Evolutionary conservation across 1,284 basidiomycete genomes (phyloP).

Genomic region (Schizopora paradoxa): DNA sequence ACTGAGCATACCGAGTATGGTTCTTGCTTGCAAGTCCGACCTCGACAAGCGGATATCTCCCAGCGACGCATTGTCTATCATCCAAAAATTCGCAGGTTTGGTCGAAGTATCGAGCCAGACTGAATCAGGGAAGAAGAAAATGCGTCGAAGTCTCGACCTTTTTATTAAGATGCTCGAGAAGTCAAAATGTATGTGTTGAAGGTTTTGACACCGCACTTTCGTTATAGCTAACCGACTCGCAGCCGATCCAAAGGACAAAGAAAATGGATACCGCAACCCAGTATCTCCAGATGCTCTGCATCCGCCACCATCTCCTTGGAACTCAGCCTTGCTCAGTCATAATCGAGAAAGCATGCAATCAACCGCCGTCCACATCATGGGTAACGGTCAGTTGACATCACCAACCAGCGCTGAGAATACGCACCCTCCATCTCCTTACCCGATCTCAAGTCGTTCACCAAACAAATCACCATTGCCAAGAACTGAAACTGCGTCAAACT

Average conservation of each 20-base stretch:
- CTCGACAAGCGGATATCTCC: constrained; percentile 50
- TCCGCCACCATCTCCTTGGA: no score
- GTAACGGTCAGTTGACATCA: constrained; percentile 1
- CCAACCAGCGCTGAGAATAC: not conserved
- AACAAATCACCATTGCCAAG: constrained; percentile 6
- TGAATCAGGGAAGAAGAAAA: constrained; percentile 52
- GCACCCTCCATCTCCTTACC: not conserved
- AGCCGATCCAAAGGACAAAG: no score
- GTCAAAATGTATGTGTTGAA: not conserved
- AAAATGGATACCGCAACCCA: no score
- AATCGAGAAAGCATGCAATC: no score
- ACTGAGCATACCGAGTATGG: constrained; percentile 53
- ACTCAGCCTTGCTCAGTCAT: no score
- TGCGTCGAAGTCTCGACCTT: constrained; percentile 61
- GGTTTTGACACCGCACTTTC: no score
- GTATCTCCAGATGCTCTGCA: no score
- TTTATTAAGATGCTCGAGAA: constrained; percentile 25
- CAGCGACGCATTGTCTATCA: constrained; percentile 40
- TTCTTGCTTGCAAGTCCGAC: constrained; percentile 75
- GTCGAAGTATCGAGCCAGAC: constrained; percentile 51
- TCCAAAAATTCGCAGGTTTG: constrained; percentile 57
- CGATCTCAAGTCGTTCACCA: not conserved
- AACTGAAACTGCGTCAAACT: constrained; percentile 8
- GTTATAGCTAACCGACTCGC: no score
- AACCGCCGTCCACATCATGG: no score